A percentile compares a stretch with the other conserved stretches of the same genome.
These are phyloP conservation scores for Phytophthora uliginosa DNA, from an alignment of 352 stramenopile genomes.

Conservation along the genomic window DNA sequence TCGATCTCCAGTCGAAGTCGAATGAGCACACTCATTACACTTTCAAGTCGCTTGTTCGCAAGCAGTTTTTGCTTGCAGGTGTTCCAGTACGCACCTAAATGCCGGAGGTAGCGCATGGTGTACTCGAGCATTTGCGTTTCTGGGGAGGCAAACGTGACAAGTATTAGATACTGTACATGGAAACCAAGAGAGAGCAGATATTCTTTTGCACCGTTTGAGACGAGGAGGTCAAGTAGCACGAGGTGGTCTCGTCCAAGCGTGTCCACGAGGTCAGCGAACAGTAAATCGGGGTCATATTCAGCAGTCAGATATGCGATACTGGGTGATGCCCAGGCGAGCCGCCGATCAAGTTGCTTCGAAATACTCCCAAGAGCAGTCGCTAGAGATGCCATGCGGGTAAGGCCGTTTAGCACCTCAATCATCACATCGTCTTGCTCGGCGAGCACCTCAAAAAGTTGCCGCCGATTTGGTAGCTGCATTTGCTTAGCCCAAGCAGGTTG, in stretches of 20 bases:
- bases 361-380: background rate
- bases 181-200: background rate
- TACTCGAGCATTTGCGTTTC: constrained; percentile 81
- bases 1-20: constrained; percentile 72
- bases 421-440: constrained; percentile 80
- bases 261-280: constrained; percentile 68
- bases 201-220: constrained; percentile 63
- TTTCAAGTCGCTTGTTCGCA: constrained; percentile 31
- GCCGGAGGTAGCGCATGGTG: constrained; percentile 62
- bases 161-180: constrained; percentile 3
- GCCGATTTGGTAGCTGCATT: constrained; percentile 36
- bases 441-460: constrained; percentile 57
- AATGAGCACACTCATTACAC: constrained; percentile 65
- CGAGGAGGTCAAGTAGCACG: constrained; percentile 76
- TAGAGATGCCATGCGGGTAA: constrained; percentile 40
- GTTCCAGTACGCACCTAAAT: constrained; percentile 40
- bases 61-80: constrained; percentile 37
- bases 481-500: background rate
- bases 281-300: constrained; percentile 59
- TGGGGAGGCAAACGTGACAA: constrained; percentile 22
- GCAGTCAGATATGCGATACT: constrained; percentile 15
- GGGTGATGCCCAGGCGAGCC: constrained; percentile 1
- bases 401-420: constrained; percentile 63
- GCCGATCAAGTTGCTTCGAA: background rate
- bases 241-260: constrained; percentile 67